phyloP scores from a whole-genome alignment of 352 stramenopile genomes.

The Plasmopara muralis region DNA sequence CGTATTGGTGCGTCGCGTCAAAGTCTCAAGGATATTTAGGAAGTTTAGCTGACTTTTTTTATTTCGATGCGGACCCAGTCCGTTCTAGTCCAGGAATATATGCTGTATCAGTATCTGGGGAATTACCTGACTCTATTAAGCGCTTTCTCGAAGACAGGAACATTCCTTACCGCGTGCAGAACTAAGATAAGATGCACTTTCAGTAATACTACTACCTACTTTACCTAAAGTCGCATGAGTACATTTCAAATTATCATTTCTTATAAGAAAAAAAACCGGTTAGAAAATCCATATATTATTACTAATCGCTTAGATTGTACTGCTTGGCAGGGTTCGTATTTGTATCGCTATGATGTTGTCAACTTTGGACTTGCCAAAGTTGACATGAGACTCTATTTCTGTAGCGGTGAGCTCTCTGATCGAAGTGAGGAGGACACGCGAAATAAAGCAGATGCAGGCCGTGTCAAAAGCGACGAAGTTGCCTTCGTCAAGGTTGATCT shows the following conservation, averaged over 20 bases:
- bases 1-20: slow-evolving; percentile 51
- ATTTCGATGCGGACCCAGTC: slow-evolving; percentile 26
- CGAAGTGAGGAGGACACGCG: slow-evolving; percentile 3
- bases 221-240: too few relatives aligned
- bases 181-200: slow-evolving; percentile 12
- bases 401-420: not conserved
- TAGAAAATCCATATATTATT: too few relatives aligned
- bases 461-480: slow-evolving; percentile 4
- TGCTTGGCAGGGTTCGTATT: too few relatives aligned
- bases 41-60: slow-evolving; percentile 2
- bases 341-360: too few relatives aligned
- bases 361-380: not conserved
- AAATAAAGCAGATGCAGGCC: slow-evolving; percentile 1
- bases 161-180: slow-evolving; percentile 80
- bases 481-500: not conserved
- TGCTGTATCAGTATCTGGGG: slow-evolving; percentile 79
- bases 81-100: slow-evolving; percentile 81
- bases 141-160: slow-evolving; percentile 83
- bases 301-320: too few relatives aligned
- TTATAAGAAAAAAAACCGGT: too few relatives aligned
- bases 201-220: too few relatives aligned
- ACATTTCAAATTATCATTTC: too few relatives aligned
- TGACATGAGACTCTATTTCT: not conserved
- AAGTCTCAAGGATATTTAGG: not conserved
- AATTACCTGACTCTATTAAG: slow-evolving; percentile 84